A percentile compares a stretch with the other conserved stretches of the same genome.
Evolutionary conservation across 805 yeast genomes (phyloP).

Genomic region (Spencermartinsiella europaea): DNA sequence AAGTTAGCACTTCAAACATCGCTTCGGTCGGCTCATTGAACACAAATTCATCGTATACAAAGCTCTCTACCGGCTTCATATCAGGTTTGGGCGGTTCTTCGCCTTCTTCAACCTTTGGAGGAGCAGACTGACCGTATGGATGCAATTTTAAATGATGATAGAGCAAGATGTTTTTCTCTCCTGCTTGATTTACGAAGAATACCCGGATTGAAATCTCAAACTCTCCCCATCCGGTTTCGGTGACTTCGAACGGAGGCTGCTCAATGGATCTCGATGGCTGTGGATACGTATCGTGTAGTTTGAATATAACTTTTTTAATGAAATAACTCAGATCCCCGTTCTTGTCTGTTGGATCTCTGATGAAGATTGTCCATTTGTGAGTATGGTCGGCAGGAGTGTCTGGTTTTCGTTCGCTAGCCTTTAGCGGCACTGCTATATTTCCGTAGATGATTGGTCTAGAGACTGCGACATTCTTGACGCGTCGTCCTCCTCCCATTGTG

Average conservation of each 20-base stretch:
- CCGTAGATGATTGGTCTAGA: constrained; percentile 80
- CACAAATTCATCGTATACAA: constrained; percentile 82
- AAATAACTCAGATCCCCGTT: constrained; percentile 68
- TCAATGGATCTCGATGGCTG: constrained; percentile 84
- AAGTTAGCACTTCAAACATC: constrained; percentile 71
- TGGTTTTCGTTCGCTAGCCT: constrained; percentile 45
- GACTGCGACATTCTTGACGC: constrained; percentile 51
- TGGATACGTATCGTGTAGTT: constrained; percentile 89
- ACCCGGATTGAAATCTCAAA: constrained; percentile 87
- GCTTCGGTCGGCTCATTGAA: constrained; percentile 94
- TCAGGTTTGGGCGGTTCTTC: constrained; percentile 18
- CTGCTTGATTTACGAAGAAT: constrained; percentile 66
- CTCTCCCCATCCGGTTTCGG: constrained; percentile 99
- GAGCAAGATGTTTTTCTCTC: constrained; percentile 78
- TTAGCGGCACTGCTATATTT: constrained; percentile 67
- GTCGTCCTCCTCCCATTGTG: neutral
- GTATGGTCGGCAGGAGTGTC: constrained; percentile 85
- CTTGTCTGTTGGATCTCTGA: constrained; percentile 55
- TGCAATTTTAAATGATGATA: constrained; percentile 90
- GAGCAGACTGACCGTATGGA: constrained; percentile 57
- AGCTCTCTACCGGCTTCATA: constrained; percentile 47
- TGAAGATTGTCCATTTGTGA: constrained; percentile 92
- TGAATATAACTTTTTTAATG: constrained; percentile 87
- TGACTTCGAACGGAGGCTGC: constrained; percentile 86
- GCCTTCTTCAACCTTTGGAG: constrained; percentile 30